These are phyloP conservation scores for Aphanoascus verrucosus DNA, from an alignment of 2,329 filamentous ascomycete species.

Conservation along the genomic window DNA sequence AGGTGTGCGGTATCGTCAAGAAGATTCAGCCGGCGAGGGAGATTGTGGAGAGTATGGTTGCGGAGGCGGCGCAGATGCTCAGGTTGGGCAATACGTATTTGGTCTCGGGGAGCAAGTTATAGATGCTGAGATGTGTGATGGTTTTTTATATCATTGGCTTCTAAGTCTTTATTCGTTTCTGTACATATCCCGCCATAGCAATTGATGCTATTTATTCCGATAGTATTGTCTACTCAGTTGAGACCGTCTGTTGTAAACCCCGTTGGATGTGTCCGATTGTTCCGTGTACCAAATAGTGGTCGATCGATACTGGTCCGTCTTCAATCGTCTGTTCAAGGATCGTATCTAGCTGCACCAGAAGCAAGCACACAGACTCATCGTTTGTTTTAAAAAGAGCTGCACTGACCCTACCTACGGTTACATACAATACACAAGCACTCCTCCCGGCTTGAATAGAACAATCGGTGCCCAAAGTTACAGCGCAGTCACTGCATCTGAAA, in stretches of 20 bases:
- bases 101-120: conserved; percentile 12
- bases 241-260: no score
- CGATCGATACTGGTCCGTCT: no score
- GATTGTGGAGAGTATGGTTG: conserved; percentile 87
- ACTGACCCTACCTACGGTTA: conserved; percentile 9
- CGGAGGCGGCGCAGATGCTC: conserved; percentile 59
- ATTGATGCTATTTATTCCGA: no score
- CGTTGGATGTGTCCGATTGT: no score
- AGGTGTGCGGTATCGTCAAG: conserved; percentile 69
- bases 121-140: background rate
- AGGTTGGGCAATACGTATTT: conserved; percentile 53
- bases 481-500: background rate
- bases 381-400: conserved; percentile 3
- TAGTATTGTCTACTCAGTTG: no score
- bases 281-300: background rate
- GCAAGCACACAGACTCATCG: background rate
- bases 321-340: no score
- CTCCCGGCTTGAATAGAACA: background rate
- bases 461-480: background rate
- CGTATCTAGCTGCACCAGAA: background rate
- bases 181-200: no score
- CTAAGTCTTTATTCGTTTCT: no score
- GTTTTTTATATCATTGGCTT: background rate
- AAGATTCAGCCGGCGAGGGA: conserved; percentile 68
- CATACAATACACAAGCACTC: conserved; percentile 10